Conservation (phyloP, 768 basidiomycete species). For the Infundibulicybe gibba region DNA sequence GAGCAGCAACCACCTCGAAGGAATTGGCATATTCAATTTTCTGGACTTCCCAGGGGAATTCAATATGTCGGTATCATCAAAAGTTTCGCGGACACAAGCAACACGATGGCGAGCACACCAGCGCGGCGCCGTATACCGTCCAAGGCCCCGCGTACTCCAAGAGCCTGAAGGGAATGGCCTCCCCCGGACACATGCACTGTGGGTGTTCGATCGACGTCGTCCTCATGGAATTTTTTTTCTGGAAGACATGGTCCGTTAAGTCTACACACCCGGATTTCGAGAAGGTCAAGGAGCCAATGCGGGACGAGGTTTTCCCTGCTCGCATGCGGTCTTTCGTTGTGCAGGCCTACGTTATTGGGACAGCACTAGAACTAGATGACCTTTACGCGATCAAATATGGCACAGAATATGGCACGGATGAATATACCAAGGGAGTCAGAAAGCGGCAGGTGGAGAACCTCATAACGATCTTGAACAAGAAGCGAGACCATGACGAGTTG, state of each 20-base stretch:
- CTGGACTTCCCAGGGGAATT: neutral
- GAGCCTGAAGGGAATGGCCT: neutral
- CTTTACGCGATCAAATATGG: too few relatives aligned
- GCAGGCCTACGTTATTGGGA: neutral
- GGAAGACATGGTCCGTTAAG: neutral
- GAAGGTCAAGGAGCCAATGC: neutral
- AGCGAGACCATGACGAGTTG: too few relatives aligned
- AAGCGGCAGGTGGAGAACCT: too few relatives aligned
- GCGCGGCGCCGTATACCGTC: neutral
- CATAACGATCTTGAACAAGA: too few relatives aligned
- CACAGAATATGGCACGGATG: neutral
- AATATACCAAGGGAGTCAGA: neutral
- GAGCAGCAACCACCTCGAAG: neutral
- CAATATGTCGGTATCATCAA: neutral
- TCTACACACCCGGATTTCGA: neutral
- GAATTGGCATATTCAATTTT: neutral
- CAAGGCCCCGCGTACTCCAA: neutral
- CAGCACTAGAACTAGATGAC: neutral
- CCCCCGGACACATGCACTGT: neutral
- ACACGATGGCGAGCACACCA: neutral
- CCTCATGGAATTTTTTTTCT: neutral
- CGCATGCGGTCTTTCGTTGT: neutral
- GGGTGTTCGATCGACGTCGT: neutral
- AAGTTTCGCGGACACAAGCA: neutral
- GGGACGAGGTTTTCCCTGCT: neutral